Evolutionary conservation across 2,329 filamentous ascomycete species (phyloP).

Genomic region (Hyphodiscus sp.): DNA sequence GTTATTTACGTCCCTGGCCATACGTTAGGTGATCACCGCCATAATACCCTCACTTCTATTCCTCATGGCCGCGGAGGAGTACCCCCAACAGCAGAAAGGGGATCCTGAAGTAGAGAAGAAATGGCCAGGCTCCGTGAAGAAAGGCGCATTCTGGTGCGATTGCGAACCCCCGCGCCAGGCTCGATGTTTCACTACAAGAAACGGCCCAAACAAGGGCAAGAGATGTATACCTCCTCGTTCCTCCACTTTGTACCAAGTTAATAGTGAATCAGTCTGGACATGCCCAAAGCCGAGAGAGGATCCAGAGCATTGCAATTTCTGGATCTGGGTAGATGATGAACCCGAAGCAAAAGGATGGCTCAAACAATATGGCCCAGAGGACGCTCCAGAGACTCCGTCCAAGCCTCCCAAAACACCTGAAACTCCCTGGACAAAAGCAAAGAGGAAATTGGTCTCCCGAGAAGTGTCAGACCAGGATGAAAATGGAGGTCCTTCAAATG

Average conservation of each 20-base stretch:
- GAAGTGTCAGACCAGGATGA: background rate
- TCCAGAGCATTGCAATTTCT: background rate
- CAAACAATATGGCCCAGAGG: background rate
- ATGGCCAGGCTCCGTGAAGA: background rate
- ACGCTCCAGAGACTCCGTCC: background rate
- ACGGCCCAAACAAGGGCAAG: background rate
- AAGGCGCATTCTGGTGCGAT: background rate
- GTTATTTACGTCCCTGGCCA: no score
- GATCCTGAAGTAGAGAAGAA: no score
- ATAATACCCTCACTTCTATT: no score
- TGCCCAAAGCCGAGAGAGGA: background rate
- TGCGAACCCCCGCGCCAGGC: background rate
- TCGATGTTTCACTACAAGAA: background rate
- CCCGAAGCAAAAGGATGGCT: background rate
- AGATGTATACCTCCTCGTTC: background rate
- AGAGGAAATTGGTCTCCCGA: background rate
- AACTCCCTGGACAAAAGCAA: background rate
- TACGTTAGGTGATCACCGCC: no score
- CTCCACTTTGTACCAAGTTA: background rate
- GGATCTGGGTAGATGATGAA: background rate
- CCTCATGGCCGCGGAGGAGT: no score
- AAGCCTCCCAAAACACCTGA: background rate
- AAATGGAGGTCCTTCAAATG: background rate
- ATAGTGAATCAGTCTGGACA: background rate
- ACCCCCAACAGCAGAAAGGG: no score